Conservation (phyloP, 1,284 basidiomycete species). For the Inonotus obliquus region DNA sequence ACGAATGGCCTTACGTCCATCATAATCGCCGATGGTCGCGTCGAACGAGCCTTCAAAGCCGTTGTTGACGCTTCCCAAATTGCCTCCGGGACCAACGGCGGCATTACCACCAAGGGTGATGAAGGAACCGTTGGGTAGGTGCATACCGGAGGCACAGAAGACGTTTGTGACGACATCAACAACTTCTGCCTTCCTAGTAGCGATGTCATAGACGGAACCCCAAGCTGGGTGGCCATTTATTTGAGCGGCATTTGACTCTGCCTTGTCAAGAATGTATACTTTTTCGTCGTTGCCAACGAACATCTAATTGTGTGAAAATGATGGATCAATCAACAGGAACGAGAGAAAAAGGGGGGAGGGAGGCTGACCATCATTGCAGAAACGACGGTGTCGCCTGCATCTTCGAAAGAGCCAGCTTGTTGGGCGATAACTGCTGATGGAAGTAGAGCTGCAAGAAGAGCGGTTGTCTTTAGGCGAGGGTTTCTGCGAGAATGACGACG, state of each 20-base stretch:
- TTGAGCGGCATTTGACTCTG: constrained; percentile 46
- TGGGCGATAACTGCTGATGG: constrained; percentile 16
- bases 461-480: constrained; percentile 3
- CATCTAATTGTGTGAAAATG: constrained; percentile 29
- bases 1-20: constrained; percentile 64
- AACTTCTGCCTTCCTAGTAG: constrained; percentile 41
- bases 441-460: constrained; percentile 10
- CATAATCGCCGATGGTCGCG: constrained; percentile 57
- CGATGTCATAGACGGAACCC: constrained; percentile 46
- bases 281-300: constrained; percentile 40
- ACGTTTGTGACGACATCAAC: constrained; percentile 79
- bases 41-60: constrained; percentile 50
- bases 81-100: constrained; percentile 72
- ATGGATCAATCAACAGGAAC: neutral
- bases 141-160: constrained; percentile 79
- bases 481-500: neutral
- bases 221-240: constrained; percentile 43
- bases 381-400: constrained; percentile 21
- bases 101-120: constrained; percentile 71
- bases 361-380: constrained; percentile 23
- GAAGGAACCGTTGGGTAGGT: constrained; percentile 60
- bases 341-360: neutral
- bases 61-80: constrained; percentile 46
- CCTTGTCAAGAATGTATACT: constrained; percentile 46
- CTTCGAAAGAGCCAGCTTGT: constrained; percentile 19